These are phyloP conservation scores for Hanseniaspora occidentalis DNA, from an alignment of 805 yeast species.

Conservation along the genomic window DNA sequence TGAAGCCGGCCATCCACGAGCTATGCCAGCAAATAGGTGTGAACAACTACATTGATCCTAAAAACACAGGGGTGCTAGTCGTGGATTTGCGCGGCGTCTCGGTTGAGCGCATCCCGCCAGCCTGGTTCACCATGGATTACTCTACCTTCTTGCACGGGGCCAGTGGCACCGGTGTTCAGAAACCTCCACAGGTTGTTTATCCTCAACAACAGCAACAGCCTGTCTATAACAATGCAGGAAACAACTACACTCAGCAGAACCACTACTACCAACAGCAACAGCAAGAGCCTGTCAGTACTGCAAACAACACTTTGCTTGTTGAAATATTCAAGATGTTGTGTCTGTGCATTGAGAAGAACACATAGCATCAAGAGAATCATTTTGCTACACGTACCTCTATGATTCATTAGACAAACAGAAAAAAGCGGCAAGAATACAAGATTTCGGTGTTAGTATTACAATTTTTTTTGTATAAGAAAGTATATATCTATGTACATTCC, in stretches of 20 bases:
- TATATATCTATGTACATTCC: too few relatives aligned
- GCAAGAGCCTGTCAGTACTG: too few relatives aligned
- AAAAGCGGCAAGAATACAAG: too few relatives aligned
- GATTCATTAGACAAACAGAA: too few relatives aligned
- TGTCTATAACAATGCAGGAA: slow-evolving; percentile 19
- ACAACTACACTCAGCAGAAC: slow-evolving; percentile 17
- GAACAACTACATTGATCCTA: slow-evolving; percentile 46
- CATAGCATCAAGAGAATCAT: too few relatives aligned
- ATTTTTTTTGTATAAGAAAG: too few relatives aligned
- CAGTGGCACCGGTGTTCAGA: slow-evolving; percentile 8
- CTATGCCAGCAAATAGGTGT: slow-evolving; percentile 58
- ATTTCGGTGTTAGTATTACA: too few relatives aligned
- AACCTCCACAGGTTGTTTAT: slow-evolving; percentile 10
- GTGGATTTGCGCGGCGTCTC: slow-evolving; percentile 43
- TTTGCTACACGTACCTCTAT: too few relatives aligned
- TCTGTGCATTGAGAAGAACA: slow-evolving; percentile 22
- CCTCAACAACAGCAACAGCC: slow-evolving; percentile 14
- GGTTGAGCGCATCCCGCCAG: slow-evolving; percentile 25
- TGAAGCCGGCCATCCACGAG: slow-evolving; percentile 80
- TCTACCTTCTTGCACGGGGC: slow-evolving; percentile 2
- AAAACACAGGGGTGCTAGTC: slow-evolving; percentile 71
- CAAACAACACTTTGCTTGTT: slow-evolving; percentile 13
- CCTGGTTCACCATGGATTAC: slow-evolving; percentile 19
- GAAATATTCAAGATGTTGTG: slow-evolving; percentile 23
- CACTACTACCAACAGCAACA: slow-evolving; percentile 18